These are phyloP conservation scores for Xylaria sp. DNA, from an alignment of 2,329 filamentous ascomycete genomes.

Conservation along the genomic window DNA sequence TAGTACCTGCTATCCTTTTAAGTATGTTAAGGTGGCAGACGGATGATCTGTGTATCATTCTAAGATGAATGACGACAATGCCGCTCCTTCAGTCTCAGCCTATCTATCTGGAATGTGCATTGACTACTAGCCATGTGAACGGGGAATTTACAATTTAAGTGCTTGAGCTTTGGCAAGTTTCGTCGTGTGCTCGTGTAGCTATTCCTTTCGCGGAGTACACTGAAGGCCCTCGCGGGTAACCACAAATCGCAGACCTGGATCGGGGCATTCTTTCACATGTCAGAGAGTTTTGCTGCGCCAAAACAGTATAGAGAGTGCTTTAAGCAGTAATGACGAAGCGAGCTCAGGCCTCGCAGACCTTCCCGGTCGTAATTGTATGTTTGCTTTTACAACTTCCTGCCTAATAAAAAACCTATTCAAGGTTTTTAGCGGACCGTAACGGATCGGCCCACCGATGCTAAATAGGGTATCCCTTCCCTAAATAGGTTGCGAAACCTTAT, in stretches of 20 bases:
- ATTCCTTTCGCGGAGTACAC: neutral
- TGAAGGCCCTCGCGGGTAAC: neutral
- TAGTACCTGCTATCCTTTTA: neutral
- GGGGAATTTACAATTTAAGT: too few species aligned
- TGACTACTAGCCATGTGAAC: too few species aligned
- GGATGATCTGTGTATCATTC: too few species aligned
- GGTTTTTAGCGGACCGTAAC: too few species aligned
- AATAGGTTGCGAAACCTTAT: neutral
- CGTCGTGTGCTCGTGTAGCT: too few species aligned
- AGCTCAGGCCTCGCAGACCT: neutral
- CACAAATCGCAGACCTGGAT: neutral
- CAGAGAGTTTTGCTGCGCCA: neutral
- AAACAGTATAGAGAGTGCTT: neutral
- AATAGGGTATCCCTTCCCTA: neutral
- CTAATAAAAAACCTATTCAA: too few species aligned
- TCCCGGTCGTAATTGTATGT: neutral
- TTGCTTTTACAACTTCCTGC: neutral
- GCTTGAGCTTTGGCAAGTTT: neutral
- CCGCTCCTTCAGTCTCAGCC: neutral
- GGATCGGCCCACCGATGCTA: neutral
- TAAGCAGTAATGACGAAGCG: neutral
- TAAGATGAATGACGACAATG: neutral
- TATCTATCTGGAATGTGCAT: neutral
- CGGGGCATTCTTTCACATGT: neutral
- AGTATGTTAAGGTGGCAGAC: neutral